phyloP scores from a whole-genome alignment of 805 yeast genomes.

The Yamadazyma philogaea region DNA sequence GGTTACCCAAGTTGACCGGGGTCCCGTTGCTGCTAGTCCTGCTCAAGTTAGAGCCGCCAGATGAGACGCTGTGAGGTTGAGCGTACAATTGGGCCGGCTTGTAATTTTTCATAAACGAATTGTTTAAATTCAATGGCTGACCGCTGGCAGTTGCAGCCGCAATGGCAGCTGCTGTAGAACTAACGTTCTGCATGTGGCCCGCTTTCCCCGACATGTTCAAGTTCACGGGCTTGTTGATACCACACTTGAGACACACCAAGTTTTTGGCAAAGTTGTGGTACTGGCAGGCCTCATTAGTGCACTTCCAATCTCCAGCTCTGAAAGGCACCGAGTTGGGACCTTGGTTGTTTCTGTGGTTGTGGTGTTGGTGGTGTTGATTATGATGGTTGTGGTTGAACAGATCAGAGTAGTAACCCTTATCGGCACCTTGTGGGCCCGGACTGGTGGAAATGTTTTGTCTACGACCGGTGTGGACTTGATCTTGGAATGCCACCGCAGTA shows the following conservation, averaged over 20 bases:
- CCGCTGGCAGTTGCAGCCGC: constrained; percentile 49
- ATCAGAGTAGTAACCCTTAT: neutral
- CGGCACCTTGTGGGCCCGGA: neutral
- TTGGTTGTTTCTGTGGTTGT: constrained; percentile 7
- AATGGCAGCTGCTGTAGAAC: constrained; percentile 44
- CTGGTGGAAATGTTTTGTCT: constrained; percentile 11
- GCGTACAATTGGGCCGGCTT: constrained; percentile 3
- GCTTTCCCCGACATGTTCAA: constrained; percentile 14
- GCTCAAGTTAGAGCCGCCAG: constrained; percentile 3
- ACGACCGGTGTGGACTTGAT: constrained; percentile 43
- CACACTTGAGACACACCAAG: constrained; percentile 82
- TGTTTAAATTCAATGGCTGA: constrained; percentile 39
- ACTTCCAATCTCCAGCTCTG: constrained; percentile 97
- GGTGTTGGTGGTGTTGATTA: constrained; percentile 14
- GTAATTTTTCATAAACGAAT: constrained; percentile 8
- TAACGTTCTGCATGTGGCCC: constrained; percentile 30
- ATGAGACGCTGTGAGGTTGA: neutral
- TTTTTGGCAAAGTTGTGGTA: constrained; percentile 94
- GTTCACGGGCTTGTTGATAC: constrained; percentile 55
- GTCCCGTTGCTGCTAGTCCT: constrained; percentile 8
- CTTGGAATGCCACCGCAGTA: constrained; percentile 67
- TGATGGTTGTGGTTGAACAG: constrained; percentile 9
- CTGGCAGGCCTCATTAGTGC: constrained; percentile 70
- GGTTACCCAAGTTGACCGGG: neutral
- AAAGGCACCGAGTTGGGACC: constrained; percentile 66